phyloP scores from a whole-genome alignment of 2,329 filamentous ascomycete species.

The Neodidymelliopsis sp. region DNA sequence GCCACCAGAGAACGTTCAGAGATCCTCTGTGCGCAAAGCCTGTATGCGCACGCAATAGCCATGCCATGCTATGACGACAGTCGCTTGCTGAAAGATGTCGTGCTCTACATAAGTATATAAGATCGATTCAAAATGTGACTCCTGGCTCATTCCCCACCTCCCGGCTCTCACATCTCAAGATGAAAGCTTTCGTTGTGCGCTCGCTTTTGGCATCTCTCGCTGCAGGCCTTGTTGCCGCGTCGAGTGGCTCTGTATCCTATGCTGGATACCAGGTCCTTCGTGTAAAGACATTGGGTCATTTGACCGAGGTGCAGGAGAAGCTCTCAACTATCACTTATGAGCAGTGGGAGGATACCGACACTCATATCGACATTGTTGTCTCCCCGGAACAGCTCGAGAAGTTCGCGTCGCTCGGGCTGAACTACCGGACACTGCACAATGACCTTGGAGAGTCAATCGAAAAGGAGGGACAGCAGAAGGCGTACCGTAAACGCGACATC shows the following conservation, averaged over 20 bases:
- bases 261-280: conserved; percentile 51
- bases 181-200: conserved; percentile 6
- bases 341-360: conserved; percentile 42
- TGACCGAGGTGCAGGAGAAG: conserved; percentile 40
- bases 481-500: conserved; percentile 19
- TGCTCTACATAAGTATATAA: not conserved
- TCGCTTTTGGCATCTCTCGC: conserved; percentile 13
- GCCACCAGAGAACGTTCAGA: not conserved
- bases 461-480: conserved; percentile 53
- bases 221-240: conserved; percentile 6
- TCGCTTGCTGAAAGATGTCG: not conserved
- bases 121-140: not conserved
- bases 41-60: conserved; percentile 13
- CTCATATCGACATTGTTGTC: conserved; percentile 52
- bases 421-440: conserved; percentile 50
- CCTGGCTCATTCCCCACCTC: not conserved
- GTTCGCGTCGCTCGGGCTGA: conserved; percentile 47
- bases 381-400: conserved; percentile 45
- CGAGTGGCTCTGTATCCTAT: conserved; percentile 41
- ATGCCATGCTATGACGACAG: not conserved
- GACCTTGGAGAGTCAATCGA: conserved; percentile 53
- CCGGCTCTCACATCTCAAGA: not conserved
- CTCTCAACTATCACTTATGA: conserved; percentile 46
- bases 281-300: conserved; percentile 42
- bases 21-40: not conserved